These are phyloP conservation scores for Passiflora organensis DNA, from an alignment of 345 rosid genomes.

Conservation along the genomic window DNA sequence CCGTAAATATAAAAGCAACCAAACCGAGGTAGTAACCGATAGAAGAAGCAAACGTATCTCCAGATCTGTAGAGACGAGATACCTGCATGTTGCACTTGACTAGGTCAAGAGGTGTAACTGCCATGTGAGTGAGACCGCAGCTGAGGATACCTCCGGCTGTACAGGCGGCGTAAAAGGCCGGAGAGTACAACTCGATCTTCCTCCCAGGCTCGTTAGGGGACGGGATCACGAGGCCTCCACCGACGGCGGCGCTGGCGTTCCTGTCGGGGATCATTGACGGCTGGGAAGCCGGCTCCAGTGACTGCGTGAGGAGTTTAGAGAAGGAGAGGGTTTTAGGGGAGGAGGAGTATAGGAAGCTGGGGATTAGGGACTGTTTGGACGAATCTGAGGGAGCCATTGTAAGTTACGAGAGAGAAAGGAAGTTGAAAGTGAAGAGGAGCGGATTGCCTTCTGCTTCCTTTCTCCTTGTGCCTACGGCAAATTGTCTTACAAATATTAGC, in stretches of 20 bases:
- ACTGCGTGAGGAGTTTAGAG: slow-evolving; percentile 16
- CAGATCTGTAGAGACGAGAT: not conserved
- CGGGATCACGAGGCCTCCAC: slow-evolving; percentile 30
- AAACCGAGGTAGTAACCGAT: too few species aligned
- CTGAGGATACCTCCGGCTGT: slow-evolving; percentile 84
- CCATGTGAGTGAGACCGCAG: slow-evolving; percentile 94
- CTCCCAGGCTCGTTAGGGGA: slow-evolving; percentile 65
- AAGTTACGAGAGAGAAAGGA: not conserved
- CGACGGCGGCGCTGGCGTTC: slow-evolving; percentile 10
- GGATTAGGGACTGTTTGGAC: slow-evolving; percentile 49
- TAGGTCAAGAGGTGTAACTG: slow-evolving; percentile 96
- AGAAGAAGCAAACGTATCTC: not conserved
- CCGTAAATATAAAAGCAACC: too few species aligned
- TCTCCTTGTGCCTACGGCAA: too few species aligned
- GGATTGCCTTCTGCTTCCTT: not conserved
- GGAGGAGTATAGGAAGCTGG: slow-evolving; percentile 59
- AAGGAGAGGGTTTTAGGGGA: slow-evolving; percentile 32
- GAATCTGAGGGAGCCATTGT: slow-evolving; percentile 49
- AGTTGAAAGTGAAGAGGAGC: slow-evolving; percentile 12
- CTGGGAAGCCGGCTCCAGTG: slow-evolving; percentile 22
- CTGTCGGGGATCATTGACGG: slow-evolving; percentile 3
- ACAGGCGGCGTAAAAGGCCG: slow-evolving; percentile 84
- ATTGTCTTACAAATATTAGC: too few species aligned
- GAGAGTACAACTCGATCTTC: slow-evolving; percentile 86
- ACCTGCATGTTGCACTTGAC: slow-evolving; percentile 99